Evolutionary conservation across 805 yeast genomes (phyloP).

Genomic region (Ogataea saltuana): DNA sequence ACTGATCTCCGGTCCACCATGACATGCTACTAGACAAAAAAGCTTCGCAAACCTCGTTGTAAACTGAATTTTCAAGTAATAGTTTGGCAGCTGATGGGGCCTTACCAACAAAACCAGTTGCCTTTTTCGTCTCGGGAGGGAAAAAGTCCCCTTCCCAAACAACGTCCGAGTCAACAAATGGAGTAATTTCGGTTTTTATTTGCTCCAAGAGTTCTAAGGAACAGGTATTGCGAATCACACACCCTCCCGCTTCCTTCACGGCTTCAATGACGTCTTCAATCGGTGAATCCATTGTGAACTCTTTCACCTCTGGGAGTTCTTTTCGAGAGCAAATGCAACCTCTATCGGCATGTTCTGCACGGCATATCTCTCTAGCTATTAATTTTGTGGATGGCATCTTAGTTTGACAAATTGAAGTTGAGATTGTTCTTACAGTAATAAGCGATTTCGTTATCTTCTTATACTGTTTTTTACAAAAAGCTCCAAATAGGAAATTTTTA

Average conservation of each 20-base stretch:
- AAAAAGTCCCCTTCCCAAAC: constrained; percentile 30
- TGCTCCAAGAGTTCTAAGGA: constrained; percentile 15
- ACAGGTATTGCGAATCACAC: constrained; percentile 25
- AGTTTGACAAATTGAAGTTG: not conserved
- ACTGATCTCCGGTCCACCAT: constrained; percentile 27
- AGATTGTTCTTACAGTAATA: not conserved
- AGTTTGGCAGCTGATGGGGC: constrained; percentile 22
- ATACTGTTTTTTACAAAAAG: not conserved
- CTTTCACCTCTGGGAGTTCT: constrained; percentile 9
- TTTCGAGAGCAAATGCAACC: constrained; percentile 7
- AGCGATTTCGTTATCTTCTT: not conserved
- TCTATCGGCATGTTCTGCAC: not conserved
- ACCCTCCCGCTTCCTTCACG: constrained; percentile 30
- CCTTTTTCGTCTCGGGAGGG: constrained; percentile 29
- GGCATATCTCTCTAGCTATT: not conserved
- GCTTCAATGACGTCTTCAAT: constrained; percentile 16
- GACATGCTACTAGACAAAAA: constrained; percentile 24
- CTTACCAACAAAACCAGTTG: constrained; percentile 26
- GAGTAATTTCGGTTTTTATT: constrained; percentile 25
- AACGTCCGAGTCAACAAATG: constrained; percentile 25
- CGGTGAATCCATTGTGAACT: constrained; percentile 13
- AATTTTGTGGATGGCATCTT: not conserved
- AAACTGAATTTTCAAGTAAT: constrained; percentile 21
- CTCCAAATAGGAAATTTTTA: not conserved
- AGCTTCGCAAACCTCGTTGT: constrained; percentile 21